Percentiles rank a stretch among this genome's conserved stretches.
phyloP scores from a whole-genome alignment of 2,329 filamentous ascomycete species.

The Aspergillus carbonarius region DNA sequence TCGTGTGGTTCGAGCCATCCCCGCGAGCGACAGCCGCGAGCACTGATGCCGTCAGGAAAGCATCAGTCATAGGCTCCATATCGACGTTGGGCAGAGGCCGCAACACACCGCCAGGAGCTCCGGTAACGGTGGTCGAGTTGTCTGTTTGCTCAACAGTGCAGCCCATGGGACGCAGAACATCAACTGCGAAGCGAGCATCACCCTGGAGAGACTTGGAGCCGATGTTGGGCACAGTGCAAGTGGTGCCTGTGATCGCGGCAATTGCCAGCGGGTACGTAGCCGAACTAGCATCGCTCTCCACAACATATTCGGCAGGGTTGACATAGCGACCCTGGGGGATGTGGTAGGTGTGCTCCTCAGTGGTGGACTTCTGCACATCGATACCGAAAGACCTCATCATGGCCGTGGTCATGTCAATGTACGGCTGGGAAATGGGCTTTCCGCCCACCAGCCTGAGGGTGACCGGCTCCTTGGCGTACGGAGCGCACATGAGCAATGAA shows the following conservation, averaged over 20 bases:
- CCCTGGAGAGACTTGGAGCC: constrained; percentile 89
- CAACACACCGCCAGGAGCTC: constrained; percentile 71
- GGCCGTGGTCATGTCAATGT: constrained; percentile 97
- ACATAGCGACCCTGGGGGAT: constrained; percentile 81
- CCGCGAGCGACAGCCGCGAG: constrained; percentile 84
- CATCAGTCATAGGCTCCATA: constrained; percentile 99
- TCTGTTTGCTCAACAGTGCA: constrained; percentile 83
- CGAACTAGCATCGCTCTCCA: constrained; percentile 97
- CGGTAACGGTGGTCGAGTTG: constrained; percentile 87
- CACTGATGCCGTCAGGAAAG: constrained; percentile 92
- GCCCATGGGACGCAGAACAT: constrained; percentile 89
- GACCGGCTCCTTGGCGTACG: constrained; percentile 92
- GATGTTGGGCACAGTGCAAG: constrained; percentile 94
- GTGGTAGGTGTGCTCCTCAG: constrained; percentile 86
- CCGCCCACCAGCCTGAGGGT: constrained; percentile 89
- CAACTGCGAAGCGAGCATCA: constrained; percentile 88
- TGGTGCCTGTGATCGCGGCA: constrained; percentile 92
- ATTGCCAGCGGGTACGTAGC: constrained; percentile 94
- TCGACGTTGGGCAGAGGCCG: constrained; percentile 79
- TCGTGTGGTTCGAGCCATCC: constrained; percentile 60
- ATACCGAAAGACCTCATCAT: constrained; percentile 97
- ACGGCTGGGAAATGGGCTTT: constrained; percentile 93
- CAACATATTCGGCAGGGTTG: constrained; percentile 81
- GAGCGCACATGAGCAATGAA: constrained; percentile 92
- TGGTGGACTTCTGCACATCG: constrained; percentile 70